Base-by-base conservation (phyloP, 1,284 basidiomycete species). In the Puccinia polysora region DNA sequence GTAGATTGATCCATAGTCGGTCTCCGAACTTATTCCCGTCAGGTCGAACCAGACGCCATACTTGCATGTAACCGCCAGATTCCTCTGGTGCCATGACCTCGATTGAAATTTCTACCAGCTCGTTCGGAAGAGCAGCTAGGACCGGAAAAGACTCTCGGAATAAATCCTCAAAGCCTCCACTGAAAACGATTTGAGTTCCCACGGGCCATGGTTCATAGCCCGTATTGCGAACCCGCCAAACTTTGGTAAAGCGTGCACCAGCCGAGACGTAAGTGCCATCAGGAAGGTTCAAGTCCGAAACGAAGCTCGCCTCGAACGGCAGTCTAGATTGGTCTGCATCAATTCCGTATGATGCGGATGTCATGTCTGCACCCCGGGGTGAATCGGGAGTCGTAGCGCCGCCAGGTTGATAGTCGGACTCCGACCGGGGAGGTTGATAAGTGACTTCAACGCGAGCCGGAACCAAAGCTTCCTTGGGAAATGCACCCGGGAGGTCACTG, bases 181-280 rank as follows among this genome's bases (percentile, higher is more conserved):
- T 85, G 76, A 87, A 89, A 14, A 84, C 82, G 32, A 90, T 78
- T 75, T 85, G 82, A 0, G 88, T 89, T 8, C 81, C 80, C 47
- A 83, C 82, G 0, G 89, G 88, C 89, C 90, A 91, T 32, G 85
- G 83, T 5, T 79, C 74, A 15, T 77, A 76, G 12, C 89, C 86
- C 73, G 83, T 83, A 76, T 91, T 91, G 50, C 82, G 76, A 81
- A 91, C 83, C 70, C 83, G 82, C 89, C 89, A 91, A 25, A 85
- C 85, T 80, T 91, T 91, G 64, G 89, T 84, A 76, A 91, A 91
- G 78, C 89, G 88, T 0, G 88, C 89, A 52, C 89, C 89, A 5
- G 89, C 86, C 52, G 89, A 88, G 76, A 91, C 87, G 43, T 86
- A 80, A 76, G 89, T 88, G 0, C 89, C 89, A 76, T 89, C 87